Evolutionary conservation across 306 rosid species (phyloP), one percentile per base, ranked within the genome.

Genomic region (Hylodesmum podocarpum): DNA sequence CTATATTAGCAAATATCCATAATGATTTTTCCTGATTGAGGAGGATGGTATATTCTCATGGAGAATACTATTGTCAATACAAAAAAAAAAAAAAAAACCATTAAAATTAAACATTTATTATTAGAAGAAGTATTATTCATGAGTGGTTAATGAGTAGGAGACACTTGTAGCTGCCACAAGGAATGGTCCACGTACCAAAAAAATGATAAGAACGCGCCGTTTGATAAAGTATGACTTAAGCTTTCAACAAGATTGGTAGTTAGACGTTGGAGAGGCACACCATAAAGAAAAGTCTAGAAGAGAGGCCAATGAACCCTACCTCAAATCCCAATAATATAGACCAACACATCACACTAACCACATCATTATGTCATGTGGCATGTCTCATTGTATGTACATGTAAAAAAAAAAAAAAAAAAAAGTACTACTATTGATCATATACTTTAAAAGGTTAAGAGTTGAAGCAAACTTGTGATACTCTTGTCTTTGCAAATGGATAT

Each of bases 401-500:
- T 8, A 1, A 15, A 3, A 15, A 4, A 8, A 13, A 66, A 31
- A n/a, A n/a, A n/a, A 3, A 33, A 16, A 13, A 66, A 31, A 58
- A 71, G 18, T 3, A 63, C 66, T n/a, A n/a, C 24, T 37, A 12
- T 14, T 15, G 36, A 72, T 10, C 65, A 12, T 39, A n/a, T 39
- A 58, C 72, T 64, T 8, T 61, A 49, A 47, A 54, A 18, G 66
- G 25, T 37, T 1, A 28, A 36, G 66, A 16, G 33, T 49, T 24
- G 25, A 16, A 16, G 40, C 66, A 64, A 69, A 39, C 16, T 66
- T 33, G 44, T 44, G 64, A 3, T 13, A 46, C 37, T 41, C 43
- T 31, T 46, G 31, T 41, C 43, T 31, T 46, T 54, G 40, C 53
- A 72, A 66, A 90, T 88, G 96, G 92, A 89, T 41, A 80, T 88